These are phyloP conservation scores for Mucor sp. DNA, from an alignment of 371 early-diverging fungal species.

Conservation along the genomic window DNA sequence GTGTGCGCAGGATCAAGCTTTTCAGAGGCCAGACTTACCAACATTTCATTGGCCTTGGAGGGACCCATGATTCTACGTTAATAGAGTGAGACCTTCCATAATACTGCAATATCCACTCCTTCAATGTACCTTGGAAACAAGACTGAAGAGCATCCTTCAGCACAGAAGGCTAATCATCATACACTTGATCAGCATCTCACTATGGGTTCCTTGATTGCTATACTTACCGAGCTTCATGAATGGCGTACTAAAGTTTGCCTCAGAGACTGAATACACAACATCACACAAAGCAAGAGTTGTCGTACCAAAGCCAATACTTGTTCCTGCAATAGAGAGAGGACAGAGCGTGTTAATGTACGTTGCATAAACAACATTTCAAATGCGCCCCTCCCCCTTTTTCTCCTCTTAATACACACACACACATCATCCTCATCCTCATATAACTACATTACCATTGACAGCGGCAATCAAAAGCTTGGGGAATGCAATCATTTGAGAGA, in stretches of 20 bases:
- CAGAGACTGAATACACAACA: conserved; percentile 63
- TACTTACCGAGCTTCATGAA: conserved; percentile 66
- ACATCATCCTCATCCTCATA: neutral
- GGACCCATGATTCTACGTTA: conserved; percentile 54
- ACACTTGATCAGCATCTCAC: neutral
- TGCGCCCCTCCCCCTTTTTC: neutral
- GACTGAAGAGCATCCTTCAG: conserved; percentile 70
- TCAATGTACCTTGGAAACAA: conserved; percentile 50
- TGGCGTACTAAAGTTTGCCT: conserved; percentile 66
- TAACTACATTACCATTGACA: conserved; percentile 59
- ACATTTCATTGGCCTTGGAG: conserved; percentile 69
- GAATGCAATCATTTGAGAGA: conserved; percentile 61
- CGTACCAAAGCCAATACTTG: conserved; percentile 72
- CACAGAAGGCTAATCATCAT: conserved; percentile 50
- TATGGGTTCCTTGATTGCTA: neutral
- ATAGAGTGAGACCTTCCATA: neutral
- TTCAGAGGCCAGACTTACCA: conserved; percentile 19
- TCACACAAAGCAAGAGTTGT: conserved; percentile 73
- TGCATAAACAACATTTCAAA: conserved; percentile 1
- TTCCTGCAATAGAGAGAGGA: conserved; percentile 38
- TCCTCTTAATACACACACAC: neutral
- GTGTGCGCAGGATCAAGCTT: neutral
- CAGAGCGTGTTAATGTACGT: neutral
- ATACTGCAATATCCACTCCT: neutral
- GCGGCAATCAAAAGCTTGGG: conserved; percentile 75